A percentile compares a stretch with the other conserved stretches of the same genome.
Conservation (phyloP, 306 rosid genomes). For the Cucurbita ficifolia region DNA sequence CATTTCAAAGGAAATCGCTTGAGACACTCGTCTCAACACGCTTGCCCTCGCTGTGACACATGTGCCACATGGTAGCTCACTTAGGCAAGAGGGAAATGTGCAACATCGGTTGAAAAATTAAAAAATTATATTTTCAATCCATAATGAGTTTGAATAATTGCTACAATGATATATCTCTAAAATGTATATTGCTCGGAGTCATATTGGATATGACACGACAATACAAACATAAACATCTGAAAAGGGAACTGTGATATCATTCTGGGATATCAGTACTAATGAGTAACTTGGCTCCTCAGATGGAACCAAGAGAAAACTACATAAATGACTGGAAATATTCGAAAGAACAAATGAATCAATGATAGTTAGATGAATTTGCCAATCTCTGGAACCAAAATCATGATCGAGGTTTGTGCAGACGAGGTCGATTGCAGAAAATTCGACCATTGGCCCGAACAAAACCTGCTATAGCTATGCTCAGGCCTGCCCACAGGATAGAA, state of each 20-base stretch:
- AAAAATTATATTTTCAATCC: neutral
- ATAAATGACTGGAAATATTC: neutral
- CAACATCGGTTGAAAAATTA: neutral
- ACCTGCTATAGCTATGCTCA: constrained; percentile 62
- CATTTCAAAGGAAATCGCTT: too few relatives aligned
- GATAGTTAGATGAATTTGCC: constrained; percentile 6
- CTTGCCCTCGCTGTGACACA: too few relatives aligned
- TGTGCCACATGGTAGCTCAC: too few relatives aligned
- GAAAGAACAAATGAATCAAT: neutral
- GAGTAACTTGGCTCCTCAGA: neutral
- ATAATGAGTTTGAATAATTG: neutral
- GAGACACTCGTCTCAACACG: too few relatives aligned
- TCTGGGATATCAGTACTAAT: neutral
- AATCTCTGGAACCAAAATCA: constrained; percentile 13
- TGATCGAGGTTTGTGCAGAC: constrained; percentile 53
- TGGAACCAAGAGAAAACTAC: neutral
- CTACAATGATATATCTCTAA: neutral
- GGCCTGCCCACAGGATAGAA: constrained; percentile 72
- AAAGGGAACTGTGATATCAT: neutral
- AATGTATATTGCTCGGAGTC: constrained; percentile 1
- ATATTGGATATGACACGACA: neutral
- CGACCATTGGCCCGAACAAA: constrained; percentile 85
- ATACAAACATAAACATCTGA: neutral
- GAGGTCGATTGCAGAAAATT: constrained; percentile 85
- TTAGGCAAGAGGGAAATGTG: too few relatives aligned